Conservation (phyloP, 768 basidiomycete species). For the Tylopilus plumbeoviolaceoides region DNA sequence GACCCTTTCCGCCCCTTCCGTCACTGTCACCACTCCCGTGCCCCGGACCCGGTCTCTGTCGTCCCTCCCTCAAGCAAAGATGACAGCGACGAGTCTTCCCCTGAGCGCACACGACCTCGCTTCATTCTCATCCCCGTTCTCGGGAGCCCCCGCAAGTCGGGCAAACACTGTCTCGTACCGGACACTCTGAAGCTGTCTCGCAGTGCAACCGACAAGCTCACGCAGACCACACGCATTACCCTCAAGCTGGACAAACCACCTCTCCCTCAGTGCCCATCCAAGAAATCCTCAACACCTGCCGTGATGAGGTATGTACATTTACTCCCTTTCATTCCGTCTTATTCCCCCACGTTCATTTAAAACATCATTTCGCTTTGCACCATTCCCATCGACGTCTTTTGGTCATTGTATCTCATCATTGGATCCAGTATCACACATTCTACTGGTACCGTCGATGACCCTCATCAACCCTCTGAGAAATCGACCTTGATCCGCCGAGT, state of each 20-base stretch:
- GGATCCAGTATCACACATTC: neutral
- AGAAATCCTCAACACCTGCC: slow-evolving; percentile 1
- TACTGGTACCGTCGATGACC: neutral
- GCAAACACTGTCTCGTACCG: neutral
- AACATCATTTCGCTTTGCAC: neutral
- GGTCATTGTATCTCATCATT: slow-evolving; percentile 3
- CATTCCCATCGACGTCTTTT: neutral
- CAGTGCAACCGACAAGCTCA: neutral
- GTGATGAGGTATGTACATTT: slow-evolving; percentile 13
- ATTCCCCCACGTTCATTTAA: slow-evolving; percentile 3
- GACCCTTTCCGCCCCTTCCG: too few relatives aligned
- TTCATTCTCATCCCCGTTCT: slow-evolving; percentile 4
- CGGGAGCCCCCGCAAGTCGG: slow-evolving; percentile 1
- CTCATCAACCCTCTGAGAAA: slow-evolving; percentile 6
- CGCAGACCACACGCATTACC: neutral
- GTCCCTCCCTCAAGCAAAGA: too few relatives aligned
- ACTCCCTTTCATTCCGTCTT: neutral
- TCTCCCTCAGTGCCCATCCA: slow-evolving; percentile 1
- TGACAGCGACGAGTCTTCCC: too few relatives aligned
- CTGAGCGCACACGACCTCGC: too few relatives aligned
- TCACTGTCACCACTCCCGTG: too few relatives aligned
- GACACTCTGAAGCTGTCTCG: too few relatives aligned
- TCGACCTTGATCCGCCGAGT: slow-evolving; percentile 27
- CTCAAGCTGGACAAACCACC: neutral
- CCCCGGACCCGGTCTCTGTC: too few relatives aligned